phyloP scores from a whole-genome alignment of 2,329 filamentous ascomycete species.

The Neonectria punicea region DNA sequence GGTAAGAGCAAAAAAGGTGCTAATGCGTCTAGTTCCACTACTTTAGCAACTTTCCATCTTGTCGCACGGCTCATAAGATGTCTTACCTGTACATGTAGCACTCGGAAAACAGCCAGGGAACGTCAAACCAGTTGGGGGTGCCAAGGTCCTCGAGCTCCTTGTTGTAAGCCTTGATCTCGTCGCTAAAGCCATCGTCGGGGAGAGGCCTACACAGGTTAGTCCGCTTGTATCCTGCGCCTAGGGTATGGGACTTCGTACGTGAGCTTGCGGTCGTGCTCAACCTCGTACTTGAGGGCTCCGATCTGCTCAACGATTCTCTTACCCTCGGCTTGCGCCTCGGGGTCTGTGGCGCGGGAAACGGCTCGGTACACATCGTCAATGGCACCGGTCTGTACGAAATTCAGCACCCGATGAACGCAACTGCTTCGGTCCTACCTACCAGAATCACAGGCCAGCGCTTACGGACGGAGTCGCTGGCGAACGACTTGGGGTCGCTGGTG shows the following conservation, averaged over 20 bases:
- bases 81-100: constrained; percentile 88
- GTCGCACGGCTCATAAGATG: background rate
- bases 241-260: constrained; percentile 63
- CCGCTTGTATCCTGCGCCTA: background rate
- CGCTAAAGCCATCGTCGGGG: constrained; percentile 78
- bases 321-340: constrained; percentile 78
- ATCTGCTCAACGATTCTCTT: constrained; percentile 86
- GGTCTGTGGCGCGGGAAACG: constrained; percentile 66
- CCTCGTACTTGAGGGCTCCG: constrained; percentile 88
- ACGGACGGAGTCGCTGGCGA: constrained; percentile 85
- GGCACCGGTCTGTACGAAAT: constrained; percentile 75
- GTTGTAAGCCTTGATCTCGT: constrained; percentile 89
- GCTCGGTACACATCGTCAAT: constrained; percentile 95
- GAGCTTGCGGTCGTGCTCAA: constrained; percentile 86
- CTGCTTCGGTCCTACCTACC: constrained; percentile 58
- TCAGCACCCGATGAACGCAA: constrained; percentile 11
- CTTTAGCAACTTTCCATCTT: background rate
- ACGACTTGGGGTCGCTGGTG: constrained; percentile 86
- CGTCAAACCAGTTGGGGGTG: constrained; percentile 81
- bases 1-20: constrained; percentile 79
- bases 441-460: constrained; percentile 95
- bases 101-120: constrained; percentile 90
- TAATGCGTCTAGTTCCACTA: constrained; percentile 70
- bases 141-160: constrained; percentile 80
- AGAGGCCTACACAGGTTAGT: constrained; percentile 66